Evolutionary conservation across 2,329 filamentous ascomycete genomes (phyloP), one percentile per base, ranked within the genome.

Genomic region (Colletotrichum horii): DNA sequence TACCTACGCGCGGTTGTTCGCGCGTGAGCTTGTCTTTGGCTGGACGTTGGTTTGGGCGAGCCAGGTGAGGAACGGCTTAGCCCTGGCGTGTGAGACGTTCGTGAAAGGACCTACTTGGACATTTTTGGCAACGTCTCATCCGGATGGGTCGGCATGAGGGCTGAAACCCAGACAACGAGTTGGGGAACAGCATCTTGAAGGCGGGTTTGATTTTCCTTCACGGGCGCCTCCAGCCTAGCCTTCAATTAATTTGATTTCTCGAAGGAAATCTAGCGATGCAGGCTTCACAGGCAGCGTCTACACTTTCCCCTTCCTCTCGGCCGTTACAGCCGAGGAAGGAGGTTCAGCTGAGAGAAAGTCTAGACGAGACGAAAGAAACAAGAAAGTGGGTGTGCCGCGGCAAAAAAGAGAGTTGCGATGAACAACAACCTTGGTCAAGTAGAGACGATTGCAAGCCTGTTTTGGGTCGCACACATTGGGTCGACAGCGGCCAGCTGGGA

Each of bases 321-420:
- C 58, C 58, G 58, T 61, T 56, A 52, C 67, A 71, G 65, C 26
- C 15, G 48, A 66, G 26, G 28, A 34, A 14, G 43, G 66, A 22
- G 48, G 28, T 34, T 43, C 19, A 11, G 34, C 22, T 26, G 32
- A 34, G 24, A 30, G 22, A 24, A 38, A 58, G 58, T 36, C 48
- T 36, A 64, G 68, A 52, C 28, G 60, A 71, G 55, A n/a, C 32
- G 66, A 61, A 74, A 28, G n/a, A 52, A 52, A 36, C 52, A 43
- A 64, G 16, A n/a, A 26, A 19, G 36, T 66, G 68, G 61, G 60
- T 36, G 68, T 55, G 62, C 22, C 30, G 24, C 62, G n/a, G 30
- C 56, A n/a, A 43, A 43, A 43, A 16, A 58, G n/a, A 11, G 28
- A 65, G 70, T 73, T 75, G 73, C 73, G 73, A 75, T 58, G 62